phyloP scores from a whole-genome alignment of 805 yeast genomes.

The Priceomyces carsonii region DNA sequence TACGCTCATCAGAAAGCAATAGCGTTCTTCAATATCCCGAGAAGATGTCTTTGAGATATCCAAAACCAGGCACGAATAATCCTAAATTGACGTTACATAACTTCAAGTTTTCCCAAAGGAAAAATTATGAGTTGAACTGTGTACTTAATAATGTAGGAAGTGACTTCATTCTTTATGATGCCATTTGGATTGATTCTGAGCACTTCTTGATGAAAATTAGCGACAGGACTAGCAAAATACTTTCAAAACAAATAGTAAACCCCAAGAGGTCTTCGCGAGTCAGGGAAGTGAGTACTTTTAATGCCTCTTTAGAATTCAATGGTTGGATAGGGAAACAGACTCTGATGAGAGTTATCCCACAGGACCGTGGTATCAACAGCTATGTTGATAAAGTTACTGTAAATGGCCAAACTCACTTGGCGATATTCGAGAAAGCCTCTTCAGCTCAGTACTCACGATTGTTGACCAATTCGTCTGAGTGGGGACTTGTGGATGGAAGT shows the following conservation, averaged over 20 bases:
- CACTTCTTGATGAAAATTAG: slow-evolving; percentile 59
- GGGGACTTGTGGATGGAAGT: slow-evolving; percentile 78
- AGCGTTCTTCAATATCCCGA: slow-evolving; percentile 52
- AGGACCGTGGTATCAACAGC: slow-evolving; percentile 35
- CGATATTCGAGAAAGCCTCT: slow-evolving; percentile 66
- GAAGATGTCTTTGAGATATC: slow-evolving; percentile 54
- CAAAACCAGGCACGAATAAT: slow-evolving; percentile 69
- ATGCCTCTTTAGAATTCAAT: slow-evolving; percentile 42
- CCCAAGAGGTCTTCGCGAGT: slow-evolving; percentile 28
- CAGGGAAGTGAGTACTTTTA: slow-evolving; percentile 25
- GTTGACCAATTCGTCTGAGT: slow-evolving; percentile 59
- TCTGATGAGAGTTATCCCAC: slow-evolving; percentile 15
- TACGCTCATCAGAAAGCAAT: slow-evolving; percentile 12
- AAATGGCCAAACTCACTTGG: slow-evolving; percentile 68
- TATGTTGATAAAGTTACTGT: slow-evolving; percentile 72
- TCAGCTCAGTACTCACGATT: slow-evolving; percentile 42
- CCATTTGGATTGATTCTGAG: slow-evolving; percentile 55
- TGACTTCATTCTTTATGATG: slow-evolving; percentile 60
- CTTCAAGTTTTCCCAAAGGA: slow-evolving; percentile 33
- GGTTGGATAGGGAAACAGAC: slow-evolving; percentile 63
- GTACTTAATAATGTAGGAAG: slow-evolving; percentile 22
- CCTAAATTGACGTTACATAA: slow-evolving; percentile 51
- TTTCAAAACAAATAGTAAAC: slow-evolving; percentile 51
- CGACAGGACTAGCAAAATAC: slow-evolving; percentile 58
- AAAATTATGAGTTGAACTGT: slow-evolving; percentile 9